phyloP scores from a whole-genome alignment of 2,329 filamentous ascomycete genomes.

The Aspergillus fructus region DNA sequence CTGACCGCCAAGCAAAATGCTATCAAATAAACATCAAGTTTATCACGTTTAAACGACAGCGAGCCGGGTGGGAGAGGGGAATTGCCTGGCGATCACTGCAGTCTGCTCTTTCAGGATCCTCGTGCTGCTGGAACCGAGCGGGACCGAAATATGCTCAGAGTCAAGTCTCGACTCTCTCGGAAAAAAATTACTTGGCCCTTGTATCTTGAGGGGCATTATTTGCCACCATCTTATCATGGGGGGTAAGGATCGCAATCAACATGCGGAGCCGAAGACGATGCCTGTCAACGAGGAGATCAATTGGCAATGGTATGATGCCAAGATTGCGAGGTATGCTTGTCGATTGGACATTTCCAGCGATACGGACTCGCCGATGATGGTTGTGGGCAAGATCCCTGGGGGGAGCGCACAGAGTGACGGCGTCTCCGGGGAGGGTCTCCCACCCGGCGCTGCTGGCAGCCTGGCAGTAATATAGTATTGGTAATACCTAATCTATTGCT shows the following conservation, averaged over 20 bases:
- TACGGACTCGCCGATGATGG: constrained; percentile 26
- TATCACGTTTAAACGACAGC: not conserved
- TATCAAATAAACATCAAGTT: not conserved
- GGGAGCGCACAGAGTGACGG: constrained; percentile 12
- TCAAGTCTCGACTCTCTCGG: not conserved
- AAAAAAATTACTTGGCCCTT: not conserved
- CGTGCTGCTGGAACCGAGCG: not conserved
- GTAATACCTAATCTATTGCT: not conserved
- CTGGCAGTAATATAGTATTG: not conserved
- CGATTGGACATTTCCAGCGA: constrained; percentile 9
- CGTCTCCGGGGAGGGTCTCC: constrained; percentile 15
- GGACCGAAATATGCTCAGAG: too few relatives aligned
- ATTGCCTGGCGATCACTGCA: constrained; percentile 2
- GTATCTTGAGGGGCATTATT: constrained; percentile 1
- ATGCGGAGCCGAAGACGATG: constrained; percentile 15
- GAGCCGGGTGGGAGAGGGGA: not conserved
- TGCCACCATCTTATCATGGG: constrained; percentile 24
- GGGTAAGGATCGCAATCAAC: constrained; percentile 1
- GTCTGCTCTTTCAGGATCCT: not conserved
- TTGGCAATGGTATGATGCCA: constrained; percentile 16
- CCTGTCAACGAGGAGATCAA: constrained; percentile 8
- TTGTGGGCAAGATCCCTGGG: constrained; percentile 17
- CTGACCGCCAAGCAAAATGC: constrained; percentile 1
- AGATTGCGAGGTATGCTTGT: constrained; percentile 15
- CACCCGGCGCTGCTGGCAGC: not conserved